Conservation (phyloP, 768 basidiomycete species). For the Amanita polypyramis region DNA sequence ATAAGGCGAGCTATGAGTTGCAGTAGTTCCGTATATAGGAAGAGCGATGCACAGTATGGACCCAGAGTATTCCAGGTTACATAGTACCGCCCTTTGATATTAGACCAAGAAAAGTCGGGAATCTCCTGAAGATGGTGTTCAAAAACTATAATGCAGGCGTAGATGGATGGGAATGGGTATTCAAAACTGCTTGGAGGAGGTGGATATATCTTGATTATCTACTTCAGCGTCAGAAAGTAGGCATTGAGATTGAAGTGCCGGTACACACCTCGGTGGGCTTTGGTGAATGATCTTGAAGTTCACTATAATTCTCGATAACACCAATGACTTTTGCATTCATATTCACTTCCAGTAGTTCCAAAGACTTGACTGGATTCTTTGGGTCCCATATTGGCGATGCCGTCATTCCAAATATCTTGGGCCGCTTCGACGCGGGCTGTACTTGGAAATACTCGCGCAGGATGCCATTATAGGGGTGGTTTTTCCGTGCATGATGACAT, state of each 20-base stretch:
- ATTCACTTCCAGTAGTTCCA: constrained; percentile 56
- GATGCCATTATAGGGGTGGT: constrained; percentile 70
- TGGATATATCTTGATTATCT: constrained; percentile 52
- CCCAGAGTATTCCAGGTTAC: constrained; percentile 56
- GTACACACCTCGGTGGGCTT: constrained; percentile 54
- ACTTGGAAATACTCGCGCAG: constrained; percentile 57
- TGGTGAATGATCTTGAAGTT: constrained; percentile 51
- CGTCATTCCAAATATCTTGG: constrained; percentile 90
- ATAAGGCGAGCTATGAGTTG: constrained; percentile 32
- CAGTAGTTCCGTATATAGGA: constrained; percentile 50
- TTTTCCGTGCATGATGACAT: constrained; percentile 68
- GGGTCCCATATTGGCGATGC: constrained; percentile 84
- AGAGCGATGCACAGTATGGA: constrained; percentile 66
- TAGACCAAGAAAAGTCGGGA: constrained; percentile 46
- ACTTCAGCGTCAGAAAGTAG: constrained; percentile 1
- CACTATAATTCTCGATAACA: constrained; percentile 58
- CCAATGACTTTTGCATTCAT: constrained; percentile 67
- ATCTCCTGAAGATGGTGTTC: constrained; percentile 34
- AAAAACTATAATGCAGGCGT: constrained; percentile 25
- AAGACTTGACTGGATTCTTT: constrained; percentile 52
- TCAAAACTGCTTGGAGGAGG: constrained; percentile 31
- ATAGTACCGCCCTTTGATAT: constrained; percentile 52
- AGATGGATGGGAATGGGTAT: constrained; percentile 41
- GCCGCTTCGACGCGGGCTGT: constrained; percentile 32
- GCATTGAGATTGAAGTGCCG: background rate